phyloP scores from a whole-genome alignment of 2,329 filamentous ascomycete species.

The Epichloe bromicola region DNA sequence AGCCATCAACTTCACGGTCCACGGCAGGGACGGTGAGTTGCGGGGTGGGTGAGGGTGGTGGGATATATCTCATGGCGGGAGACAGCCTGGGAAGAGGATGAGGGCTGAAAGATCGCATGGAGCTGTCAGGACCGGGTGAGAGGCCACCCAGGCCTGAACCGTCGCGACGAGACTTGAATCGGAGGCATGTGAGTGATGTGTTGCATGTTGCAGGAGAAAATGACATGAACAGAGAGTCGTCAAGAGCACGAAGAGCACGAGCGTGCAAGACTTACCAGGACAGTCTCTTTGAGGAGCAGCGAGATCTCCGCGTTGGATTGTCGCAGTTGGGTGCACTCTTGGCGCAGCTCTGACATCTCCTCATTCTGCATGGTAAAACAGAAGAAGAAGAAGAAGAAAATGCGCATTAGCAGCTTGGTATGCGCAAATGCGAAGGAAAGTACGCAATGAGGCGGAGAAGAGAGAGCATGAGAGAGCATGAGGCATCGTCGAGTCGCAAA shows the following conservation, averaged over 20 bases:
- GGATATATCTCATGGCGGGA: slow-evolving; percentile 7
- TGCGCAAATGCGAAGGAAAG: not conserved
- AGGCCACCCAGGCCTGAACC: slow-evolving; percentile 3
- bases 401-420: not conserved
- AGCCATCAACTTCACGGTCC: slow-evolving; percentile 14
- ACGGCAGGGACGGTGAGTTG: slow-evolving; percentile 6
- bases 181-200: not conserved
- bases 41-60: slow-evolving; percentile 6
- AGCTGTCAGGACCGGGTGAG: slow-evolving; percentile 3
- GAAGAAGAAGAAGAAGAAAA: not conserved
- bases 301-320: slow-evolving; percentile 12
- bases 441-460: not conserved
- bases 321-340: slow-evolving; percentile 13
- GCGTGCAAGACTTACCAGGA: slow-evolving; percentile 7
- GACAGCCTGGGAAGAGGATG: slow-evolving; percentile 6
- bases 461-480: not conserved
- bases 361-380: slow-evolving; percentile 8
- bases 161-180: slow-evolving; percentile 3
- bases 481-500: not conserved
- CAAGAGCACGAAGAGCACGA: not conserved
- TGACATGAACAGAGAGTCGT: not conserved
- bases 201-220: not conserved
- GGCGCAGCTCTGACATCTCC: slow-evolving; percentile 13
- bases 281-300: slow-evolving; percentile 11
- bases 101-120: slow-evolving; percentile 8